Conservation (phyloP, 768 basidiomycete genomes). For the Rhizopogon roseolus region DNA sequence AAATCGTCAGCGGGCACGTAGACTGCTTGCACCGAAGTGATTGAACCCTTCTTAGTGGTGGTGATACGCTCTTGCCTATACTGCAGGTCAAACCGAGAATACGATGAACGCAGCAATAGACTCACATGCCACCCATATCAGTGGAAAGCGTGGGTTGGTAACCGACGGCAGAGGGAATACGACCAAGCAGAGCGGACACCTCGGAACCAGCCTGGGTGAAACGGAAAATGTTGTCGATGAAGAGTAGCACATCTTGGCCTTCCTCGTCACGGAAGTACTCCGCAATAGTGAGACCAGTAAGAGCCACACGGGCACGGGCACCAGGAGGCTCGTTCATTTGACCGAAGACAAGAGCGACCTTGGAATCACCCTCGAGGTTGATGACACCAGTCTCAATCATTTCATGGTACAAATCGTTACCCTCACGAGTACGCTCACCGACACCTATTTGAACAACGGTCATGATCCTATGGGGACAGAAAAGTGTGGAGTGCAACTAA, state of each 20-base stretch:
- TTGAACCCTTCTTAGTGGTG: conserved; percentile 99
- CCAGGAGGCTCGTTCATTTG: conserved; percentile 99
- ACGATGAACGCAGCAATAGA: conserved; percentile 8
- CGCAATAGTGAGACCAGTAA: conserved; percentile 98
- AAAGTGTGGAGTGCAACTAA: conserved; percentile 28
- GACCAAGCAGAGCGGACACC: conserved; percentile 98
- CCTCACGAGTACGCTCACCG: conserved; percentile 99
- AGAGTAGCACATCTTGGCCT: conserved; percentile 99
- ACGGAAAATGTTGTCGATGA: conserved; percentile 99
- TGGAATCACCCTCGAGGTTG: conserved; percentile 99
- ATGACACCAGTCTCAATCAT: conserved; percentile 99
- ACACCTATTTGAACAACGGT: conserved; percentile 58
- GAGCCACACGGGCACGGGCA: conserved; percentile 99
- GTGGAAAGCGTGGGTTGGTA: conserved; percentile 99
- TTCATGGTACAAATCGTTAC: conserved; percentile 98
- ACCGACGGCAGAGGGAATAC: conserved; percentile 99
- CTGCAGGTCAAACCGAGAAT: conserved; percentile 5
- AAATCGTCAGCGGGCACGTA: conserved; percentile 99
- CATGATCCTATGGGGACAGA: not conserved
- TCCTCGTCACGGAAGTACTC: conserved; percentile 99
- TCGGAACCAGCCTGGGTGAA: conserved; percentile 99
- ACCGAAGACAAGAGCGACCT: conserved; percentile 99
- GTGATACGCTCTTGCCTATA: conserved; percentile 98
- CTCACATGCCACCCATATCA: conserved; percentile 99
- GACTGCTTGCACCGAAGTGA: conserved; percentile 99